phyloP scores from a whole-genome alignment of 2,329 filamentous ascomycete species.

The Magnaporthiopsis poae region DNA sequence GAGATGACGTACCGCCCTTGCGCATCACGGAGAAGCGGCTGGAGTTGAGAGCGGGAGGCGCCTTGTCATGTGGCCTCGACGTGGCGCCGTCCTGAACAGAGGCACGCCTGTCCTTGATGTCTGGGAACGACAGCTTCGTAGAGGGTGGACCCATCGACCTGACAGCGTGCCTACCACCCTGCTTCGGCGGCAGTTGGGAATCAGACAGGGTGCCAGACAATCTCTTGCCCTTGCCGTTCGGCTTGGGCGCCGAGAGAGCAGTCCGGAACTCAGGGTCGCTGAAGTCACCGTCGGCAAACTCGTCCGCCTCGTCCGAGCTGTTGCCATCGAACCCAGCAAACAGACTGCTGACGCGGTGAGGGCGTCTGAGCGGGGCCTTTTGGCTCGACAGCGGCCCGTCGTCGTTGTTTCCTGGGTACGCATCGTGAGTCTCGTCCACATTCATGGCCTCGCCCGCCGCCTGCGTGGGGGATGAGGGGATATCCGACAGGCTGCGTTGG shows the following conservation, averaged over 20 bases:
- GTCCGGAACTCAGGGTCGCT: conserved; percentile 61
- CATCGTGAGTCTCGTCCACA: conserved; percentile 43
- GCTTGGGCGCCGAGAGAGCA: conserved; percentile 53
- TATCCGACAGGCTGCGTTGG: conserved; percentile 36
- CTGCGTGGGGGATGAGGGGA: conserved; percentile 39
- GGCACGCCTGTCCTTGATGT: background rate
- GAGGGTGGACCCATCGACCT: background rate
- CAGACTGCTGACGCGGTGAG: conserved; percentile 71
- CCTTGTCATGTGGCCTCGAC: background rate
- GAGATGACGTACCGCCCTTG: conserved; percentile 63
- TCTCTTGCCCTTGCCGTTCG: conserved; percentile 21
- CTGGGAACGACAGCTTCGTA: background rate
- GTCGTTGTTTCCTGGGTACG: conserved; percentile 71
- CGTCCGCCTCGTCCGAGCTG: conserved; percentile 57
- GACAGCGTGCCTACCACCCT: background rate
- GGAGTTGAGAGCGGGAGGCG: conserved; percentile 18
- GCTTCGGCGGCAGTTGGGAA: no score
- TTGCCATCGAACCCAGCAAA: conserved; percentile 73
- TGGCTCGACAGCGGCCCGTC: conserved; percentile 59
- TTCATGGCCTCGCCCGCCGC: conserved; percentile 14
- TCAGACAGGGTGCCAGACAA: no score
- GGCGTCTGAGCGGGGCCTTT: conserved; percentile 53
- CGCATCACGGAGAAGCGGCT: conserved; percentile 56
- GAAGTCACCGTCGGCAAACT: conserved; percentile 50
- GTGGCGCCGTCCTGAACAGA: background rate